phyloP scores from a whole-genome alignment of 768 basidiomycete species.

The Amanita thiersii region DNA sequence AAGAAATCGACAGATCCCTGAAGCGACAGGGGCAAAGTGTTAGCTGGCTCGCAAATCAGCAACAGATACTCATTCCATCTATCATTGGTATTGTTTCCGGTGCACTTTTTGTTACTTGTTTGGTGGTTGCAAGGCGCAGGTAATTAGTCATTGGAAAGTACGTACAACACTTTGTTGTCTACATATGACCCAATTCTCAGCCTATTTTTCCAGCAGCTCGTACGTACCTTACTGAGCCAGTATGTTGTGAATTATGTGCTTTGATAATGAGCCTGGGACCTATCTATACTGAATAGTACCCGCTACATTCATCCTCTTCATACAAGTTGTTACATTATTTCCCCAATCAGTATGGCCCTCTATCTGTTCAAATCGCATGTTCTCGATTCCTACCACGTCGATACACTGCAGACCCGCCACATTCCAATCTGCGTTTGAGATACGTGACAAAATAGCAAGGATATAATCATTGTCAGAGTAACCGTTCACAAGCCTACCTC shows the following conservation, averaged over 20 bases:
- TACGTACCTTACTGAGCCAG: too few relatives aligned
- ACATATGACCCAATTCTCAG: too few relatives aligned
- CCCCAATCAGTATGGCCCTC: conserved; percentile 46
- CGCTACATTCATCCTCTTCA: conserved; percentile 22
- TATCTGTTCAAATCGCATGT: conserved; percentile 37
- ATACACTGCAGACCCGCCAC: conserved; percentile 44
- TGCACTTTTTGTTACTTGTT: conserved; percentile 21
- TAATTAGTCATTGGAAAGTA: too few relatives aligned
- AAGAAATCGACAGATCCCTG: conserved; percentile 27
- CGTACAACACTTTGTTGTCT: too few relatives aligned
- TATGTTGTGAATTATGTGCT: too few relatives aligned
- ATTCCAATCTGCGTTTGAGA: conserved; percentile 36
- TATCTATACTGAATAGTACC: too few relatives aligned
- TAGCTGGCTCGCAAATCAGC: neutral
- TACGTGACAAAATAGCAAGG: conserved; percentile 41
- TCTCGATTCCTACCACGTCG: conserved; percentile 43
- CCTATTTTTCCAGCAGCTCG: too few relatives aligned
- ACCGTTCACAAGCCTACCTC: conserved; percentile 47
- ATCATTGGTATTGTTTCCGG: conserved; percentile 36
- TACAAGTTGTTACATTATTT: conserved; percentile 36
- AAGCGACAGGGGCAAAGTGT: neutral
- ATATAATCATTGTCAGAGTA: conserved; percentile 46
- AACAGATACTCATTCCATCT: neutral
- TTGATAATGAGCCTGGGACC: too few relatives aligned
- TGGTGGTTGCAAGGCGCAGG: neutral